A percentile compares a stretch with the other conserved stretches of the same genome.
phyloP scores from a whole-genome alignment of 345 rosid genomes.

The Schrenkiella parvula region DNA sequence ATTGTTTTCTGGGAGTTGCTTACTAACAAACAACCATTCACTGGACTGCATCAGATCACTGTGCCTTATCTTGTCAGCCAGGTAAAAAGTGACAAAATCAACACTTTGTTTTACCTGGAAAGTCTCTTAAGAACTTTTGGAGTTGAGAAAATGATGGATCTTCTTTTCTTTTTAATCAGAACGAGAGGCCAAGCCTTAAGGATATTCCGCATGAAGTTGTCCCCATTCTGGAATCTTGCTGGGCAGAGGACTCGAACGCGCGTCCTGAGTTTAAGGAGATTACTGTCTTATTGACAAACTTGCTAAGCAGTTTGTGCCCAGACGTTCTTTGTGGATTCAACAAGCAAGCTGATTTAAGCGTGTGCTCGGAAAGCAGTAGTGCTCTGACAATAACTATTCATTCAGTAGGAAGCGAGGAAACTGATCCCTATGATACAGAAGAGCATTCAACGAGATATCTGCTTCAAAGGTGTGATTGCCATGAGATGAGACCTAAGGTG shows the following conservation, averaged over 20 bases:
- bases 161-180: conserved; percentile 32
- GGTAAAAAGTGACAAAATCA: conserved; percentile 26
- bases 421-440: background rate
- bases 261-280: conserved; percentile 58
- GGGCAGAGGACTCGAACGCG: conserved; percentile 43
- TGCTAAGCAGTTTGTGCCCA: conserved; percentile 15
- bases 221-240: conserved; percentile 46
- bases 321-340: background rate
- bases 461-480: background rate
- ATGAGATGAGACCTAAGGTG: background rate
- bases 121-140: background rate
- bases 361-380: no score
- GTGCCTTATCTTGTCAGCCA: conserved; percentile 43
- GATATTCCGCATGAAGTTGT: conserved; percentile 34
- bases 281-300: conserved; percentile 14
- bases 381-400: no score
- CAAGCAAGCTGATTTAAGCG: no score
- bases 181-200: conserved; percentile 48
- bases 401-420: background rate
- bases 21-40: conserved; percentile 48
- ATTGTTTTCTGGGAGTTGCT: conserved; percentile 62
- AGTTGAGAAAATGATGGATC: background rate
- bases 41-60: conserved; percentile 21
- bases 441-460: background rate
- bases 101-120: no score